Conservation (phyloP, 2,329 filamentous ascomycete species). For the Talaromyces sp. region DNA sequence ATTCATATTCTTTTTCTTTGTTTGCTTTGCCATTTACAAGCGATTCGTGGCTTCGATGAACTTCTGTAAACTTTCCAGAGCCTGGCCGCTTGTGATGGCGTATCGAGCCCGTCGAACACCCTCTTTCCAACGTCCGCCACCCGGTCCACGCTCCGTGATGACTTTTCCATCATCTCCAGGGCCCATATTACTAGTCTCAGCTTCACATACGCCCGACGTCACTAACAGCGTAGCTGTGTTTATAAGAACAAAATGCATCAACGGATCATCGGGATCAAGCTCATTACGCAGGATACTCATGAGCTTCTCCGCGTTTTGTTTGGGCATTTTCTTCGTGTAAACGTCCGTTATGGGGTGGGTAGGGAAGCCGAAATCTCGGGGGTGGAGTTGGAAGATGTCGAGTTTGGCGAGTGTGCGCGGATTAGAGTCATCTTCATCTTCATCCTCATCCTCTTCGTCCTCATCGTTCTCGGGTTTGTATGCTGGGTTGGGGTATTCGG, state of each 20-base stretch:
- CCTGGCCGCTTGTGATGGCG: constrained; percentile 81
- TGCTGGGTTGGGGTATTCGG: constrained; percentile 48
- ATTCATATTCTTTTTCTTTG: background rate
- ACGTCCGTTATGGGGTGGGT: constrained; percentile 72
- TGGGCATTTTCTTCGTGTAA: constrained; percentile 77
- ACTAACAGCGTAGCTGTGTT: constrained; percentile 90
- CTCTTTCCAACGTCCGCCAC: constrained; percentile 89
- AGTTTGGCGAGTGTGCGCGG: constrained; percentile 53
- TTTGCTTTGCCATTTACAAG: constrained; percentile 22
- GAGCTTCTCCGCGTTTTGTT: constrained; percentile 82
- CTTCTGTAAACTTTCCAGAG: constrained; percentile 74
- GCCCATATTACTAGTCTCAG: constrained; percentile 75
- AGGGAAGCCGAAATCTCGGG: constrained; percentile 81
- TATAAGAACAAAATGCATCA: constrained; percentile 89
- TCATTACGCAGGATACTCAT: constrained; percentile 71
- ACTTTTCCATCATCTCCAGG: constrained; percentile 75
- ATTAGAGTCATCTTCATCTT: constrained; percentile 39
- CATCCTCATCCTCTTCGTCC: constrained; percentile 37
- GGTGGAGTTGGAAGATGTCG: constrained; percentile 73
- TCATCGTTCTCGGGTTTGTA: constrained; percentile 32
- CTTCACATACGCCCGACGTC: constrained; percentile 79
- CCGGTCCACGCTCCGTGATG: constrained; percentile 76
- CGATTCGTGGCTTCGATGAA: constrained; percentile 81
- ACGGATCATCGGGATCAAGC: constrained; percentile 71
- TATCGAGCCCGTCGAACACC: constrained; percentile 82